phyloP scores from a whole-genome alignment of 2,329 filamentous ascomycete genomes.

The Claviceps citrina region DNA sequence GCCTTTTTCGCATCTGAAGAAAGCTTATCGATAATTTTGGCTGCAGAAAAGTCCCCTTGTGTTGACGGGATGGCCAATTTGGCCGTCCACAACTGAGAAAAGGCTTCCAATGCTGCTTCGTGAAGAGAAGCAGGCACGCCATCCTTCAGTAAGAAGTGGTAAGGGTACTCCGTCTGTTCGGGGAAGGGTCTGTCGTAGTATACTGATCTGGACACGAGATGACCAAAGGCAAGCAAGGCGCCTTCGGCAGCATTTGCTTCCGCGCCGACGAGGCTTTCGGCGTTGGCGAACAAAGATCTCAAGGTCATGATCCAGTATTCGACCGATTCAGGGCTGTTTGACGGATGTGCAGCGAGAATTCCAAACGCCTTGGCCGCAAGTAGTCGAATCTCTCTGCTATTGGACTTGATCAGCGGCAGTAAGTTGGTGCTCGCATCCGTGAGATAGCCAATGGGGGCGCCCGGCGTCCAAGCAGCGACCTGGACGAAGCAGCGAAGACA shows the following conservation, averaged over 20 bases:
- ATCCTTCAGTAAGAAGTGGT: constrained; percentile 18
- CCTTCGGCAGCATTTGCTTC: constrained; percentile 32
- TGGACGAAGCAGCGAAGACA: constrained; percentile 39
- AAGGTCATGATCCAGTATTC: constrained; percentile 17
- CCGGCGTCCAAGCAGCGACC: constrained; percentile 34
- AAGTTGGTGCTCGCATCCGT: constrained; percentile 35
- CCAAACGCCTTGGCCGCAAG: constrained; percentile 58
- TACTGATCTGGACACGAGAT: constrained; percentile 28
- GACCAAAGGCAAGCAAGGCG: constrained; percentile 28
- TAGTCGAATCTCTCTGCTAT: constrained; percentile 51
- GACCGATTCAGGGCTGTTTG: constrained; percentile 21
- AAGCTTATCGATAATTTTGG: constrained; percentile 45
- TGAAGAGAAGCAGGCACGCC: constrained; percentile 21
- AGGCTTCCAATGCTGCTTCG: constrained; percentile 29
- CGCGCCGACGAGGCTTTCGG: constrained; percentile 26
- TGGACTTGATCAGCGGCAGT: constrained; percentile 49
- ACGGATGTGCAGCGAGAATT: constrained; percentile 55
- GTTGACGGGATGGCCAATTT: constrained; percentile 22
- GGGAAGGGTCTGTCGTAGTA: constrained; percentile 26
- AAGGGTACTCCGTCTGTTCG: constrained; percentile 15
- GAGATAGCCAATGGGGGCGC: constrained; percentile 34
- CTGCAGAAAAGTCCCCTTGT: constrained; percentile 17
- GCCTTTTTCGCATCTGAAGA: constrained; percentile 58
- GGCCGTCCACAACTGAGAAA: constrained; percentile 32
- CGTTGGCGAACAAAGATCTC: constrained; percentile 27